Conservation (phyloP, 108 stramenopile species). For the Fragilariopsis cylindrus region DNA sequence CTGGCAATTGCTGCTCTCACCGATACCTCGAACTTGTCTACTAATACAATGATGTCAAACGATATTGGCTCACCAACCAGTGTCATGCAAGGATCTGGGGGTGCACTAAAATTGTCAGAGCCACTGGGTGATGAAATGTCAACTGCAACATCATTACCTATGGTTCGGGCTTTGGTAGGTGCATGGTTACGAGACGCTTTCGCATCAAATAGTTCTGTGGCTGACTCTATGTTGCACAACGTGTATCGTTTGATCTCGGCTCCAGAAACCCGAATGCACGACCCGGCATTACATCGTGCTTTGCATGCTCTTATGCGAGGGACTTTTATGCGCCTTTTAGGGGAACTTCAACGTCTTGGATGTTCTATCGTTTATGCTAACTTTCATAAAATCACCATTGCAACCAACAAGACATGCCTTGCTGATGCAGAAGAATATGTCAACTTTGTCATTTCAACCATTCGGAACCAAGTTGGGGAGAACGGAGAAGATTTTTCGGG, state of each 20-base stretch:
- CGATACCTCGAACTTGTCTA: conserved; percentile 28
- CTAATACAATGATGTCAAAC: conserved; percentile 16
- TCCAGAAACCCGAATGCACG: conserved; percentile 85
- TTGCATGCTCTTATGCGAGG: conserved; percentile 89
- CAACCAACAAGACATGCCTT: conserved; percentile 87
- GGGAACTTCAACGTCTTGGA: conserved; percentile 93
- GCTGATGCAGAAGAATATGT: conserved; percentile 89
- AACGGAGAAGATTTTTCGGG: conserved; percentile 38
- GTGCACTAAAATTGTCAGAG: conserved; percentile 26
- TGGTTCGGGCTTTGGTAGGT: conserved; percentile 82
- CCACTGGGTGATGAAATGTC: conserved; percentile 90
- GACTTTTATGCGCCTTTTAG: conserved; percentile 86
- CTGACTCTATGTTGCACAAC: conserved; percentile 87
- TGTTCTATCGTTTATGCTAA: conserved; percentile 91
- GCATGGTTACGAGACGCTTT: conserved; percentile 88
- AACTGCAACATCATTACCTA: conserved; percentile 69
- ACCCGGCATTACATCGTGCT: conserved; percentile 92
- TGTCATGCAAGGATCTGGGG: conserved; percentile 28
- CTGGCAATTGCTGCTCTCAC: conserved; percentile 91
- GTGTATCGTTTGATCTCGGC: conserved; percentile 91
- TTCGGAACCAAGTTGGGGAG: conserved; percentile 53
- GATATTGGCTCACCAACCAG: conserved; percentile 45
- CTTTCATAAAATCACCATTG: conserved; percentile 90
- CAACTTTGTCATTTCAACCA: conserved; percentile 89
- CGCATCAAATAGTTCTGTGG: conserved; percentile 59